Evolutionary conservation across 1,284 basidiomycete genomes (phyloP).

Genomic region (Ganoderma multipileum): DNA sequence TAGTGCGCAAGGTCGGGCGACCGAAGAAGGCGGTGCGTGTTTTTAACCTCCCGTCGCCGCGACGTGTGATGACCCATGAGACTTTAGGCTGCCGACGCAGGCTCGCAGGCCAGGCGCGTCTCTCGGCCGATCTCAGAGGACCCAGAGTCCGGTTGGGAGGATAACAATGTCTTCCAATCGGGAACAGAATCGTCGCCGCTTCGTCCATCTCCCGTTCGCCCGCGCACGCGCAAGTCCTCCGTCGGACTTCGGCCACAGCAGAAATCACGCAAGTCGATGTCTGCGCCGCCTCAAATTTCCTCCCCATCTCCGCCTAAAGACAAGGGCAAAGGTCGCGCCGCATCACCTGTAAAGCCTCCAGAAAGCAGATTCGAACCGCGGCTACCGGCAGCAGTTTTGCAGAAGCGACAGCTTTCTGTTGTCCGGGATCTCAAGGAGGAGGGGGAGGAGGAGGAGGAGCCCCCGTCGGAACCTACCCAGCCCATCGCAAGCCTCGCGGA

Average conservation of each 20-base stretch:
- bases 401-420: slow-evolving; percentile 24
- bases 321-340: slow-evolving; percentile 28
- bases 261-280: slow-evolving; percentile 68
- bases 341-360: slow-evolving; percentile 36
- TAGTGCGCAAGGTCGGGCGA: slow-evolving; percentile 64
- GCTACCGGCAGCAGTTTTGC: slow-evolving; percentile 48
- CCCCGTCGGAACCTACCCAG: not conserved
- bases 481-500: slow-evolving; percentile 13
- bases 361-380: slow-evolving; percentile 61
- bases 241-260: slow-evolving; percentile 31
- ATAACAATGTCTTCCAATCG: slow-evolving; percentile 85
- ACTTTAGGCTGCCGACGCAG: slow-evolving; percentile 53
- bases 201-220: slow-evolving; percentile 62
- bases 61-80: not conserved
- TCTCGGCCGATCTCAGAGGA: slow-evolving; percentile 50
- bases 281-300: slow-evolving; percentile 68
- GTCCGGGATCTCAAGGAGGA: slow-evolving; percentile 30
- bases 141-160: slow-evolving; percentile 84
- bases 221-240: slow-evolving; percentile 56
- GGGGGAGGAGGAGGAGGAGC: slow-evolving; percentile 27
- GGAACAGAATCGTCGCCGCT: slow-evolving; percentile 79
- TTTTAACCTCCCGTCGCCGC: not conserved
- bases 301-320: slow-evolving; percentile 32
- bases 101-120: slow-evolving; percentile 56
- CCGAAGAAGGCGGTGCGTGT: slow-evolving; percentile 64